These are phyloP conservation scores for Rubia balearica DNA, from an alignment of 305 asterid species.

Conservation along the genomic window DNA sequence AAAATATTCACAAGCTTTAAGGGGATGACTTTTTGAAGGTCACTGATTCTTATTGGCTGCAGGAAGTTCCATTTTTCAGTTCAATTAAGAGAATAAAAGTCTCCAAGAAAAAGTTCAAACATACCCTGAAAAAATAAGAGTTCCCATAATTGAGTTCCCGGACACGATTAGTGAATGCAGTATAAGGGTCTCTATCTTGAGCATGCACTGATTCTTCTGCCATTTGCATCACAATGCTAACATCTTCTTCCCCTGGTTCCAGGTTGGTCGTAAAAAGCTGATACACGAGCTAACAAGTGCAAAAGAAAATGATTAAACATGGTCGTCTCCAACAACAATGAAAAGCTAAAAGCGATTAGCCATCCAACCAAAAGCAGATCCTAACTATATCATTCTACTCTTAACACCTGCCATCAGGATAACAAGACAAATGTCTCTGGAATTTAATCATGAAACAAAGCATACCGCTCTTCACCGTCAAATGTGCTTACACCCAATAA, in stretches of 20 bases:
- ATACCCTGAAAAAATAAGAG: slow-evolving; percentile 86
- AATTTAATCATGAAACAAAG: neutral
- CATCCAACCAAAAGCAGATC: slow-evolving; percentile 1
- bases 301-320: slow-evolving; percentile 18
- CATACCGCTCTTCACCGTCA: neutral
- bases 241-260: slow-evolving; percentile 83
- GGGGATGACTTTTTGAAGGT: slow-evolving; percentile 76
- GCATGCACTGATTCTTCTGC: slow-evolving; percentile 96
- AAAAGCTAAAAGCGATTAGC: neutral
- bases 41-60: slow-evolving; percentile 73
- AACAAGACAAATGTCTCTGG: neutral
- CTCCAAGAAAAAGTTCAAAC: slow-evolving; percentile 17
- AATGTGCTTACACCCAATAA: neutral
- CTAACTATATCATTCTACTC: neutral
- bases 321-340: neutral
- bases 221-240: slow-evolving; percentile 95
- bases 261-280: slow-evolving; percentile 76
- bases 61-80: slow-evolving; percentile 22
- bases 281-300: slow-evolving; percentile 62
- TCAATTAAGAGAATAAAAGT: slow-evolving; percentile 1
- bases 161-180: slow-evolving; percentile 84
- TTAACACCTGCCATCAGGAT: neutral
- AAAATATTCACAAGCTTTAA: slow-evolving; percentile 78
- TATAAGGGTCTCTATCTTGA: slow-evolving; percentile 91
- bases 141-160: slow-evolving; percentile 93